phyloP scores from a whole-genome alignment of 2,329 filamentous ascomycete species.

The Fusarium bulbicola region DNA sequence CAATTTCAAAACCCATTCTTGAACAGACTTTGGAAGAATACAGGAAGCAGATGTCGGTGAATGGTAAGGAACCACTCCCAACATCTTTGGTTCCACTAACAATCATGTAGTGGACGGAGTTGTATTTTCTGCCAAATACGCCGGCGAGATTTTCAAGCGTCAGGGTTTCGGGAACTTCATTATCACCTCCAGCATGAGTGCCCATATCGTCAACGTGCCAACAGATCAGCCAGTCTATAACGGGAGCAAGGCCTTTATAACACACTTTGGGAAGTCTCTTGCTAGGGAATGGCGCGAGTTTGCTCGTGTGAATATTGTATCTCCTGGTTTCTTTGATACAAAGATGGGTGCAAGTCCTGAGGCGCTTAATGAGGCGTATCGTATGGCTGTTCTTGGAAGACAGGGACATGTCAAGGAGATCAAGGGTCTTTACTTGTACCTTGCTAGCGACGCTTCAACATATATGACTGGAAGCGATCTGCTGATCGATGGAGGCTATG shows the following conservation, averaged over 20 bases:
- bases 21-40: constrained; percentile 64
- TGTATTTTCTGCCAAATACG: constrained; percentile 55
- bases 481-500: constrained; percentile 30
- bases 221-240: constrained; percentile 65
- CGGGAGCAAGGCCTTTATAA: constrained; percentile 62
- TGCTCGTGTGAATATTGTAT: constrained; percentile 63
- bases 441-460: constrained; percentile 57
- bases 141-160: constrained; percentile 53
- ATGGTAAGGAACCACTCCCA: constrained; percentile 49
- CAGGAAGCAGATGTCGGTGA: constrained; percentile 60
- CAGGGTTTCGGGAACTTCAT: constrained; percentile 60
- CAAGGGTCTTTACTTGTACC: constrained; percentile 66
- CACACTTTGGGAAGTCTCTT: constrained; percentile 63
- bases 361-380: constrained; percentile 56
- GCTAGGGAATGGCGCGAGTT: constrained; percentile 66
- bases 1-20: constrained; percentile 62
- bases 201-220: constrained; percentile 59
- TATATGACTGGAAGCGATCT: constrained; percentile 33
- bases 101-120: constrained; percentile 56
- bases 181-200: constrained; percentile 60
- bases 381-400: constrained; percentile 62
- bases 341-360: constrained; percentile 57
- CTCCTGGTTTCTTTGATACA: constrained; percentile 60
- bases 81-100: not conserved
- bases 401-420: constrained; percentile 72